Base-by-base conservation (phyloP, 2,329 filamentous ascomycete species). In the Elsinoe necatrix region DNA sequence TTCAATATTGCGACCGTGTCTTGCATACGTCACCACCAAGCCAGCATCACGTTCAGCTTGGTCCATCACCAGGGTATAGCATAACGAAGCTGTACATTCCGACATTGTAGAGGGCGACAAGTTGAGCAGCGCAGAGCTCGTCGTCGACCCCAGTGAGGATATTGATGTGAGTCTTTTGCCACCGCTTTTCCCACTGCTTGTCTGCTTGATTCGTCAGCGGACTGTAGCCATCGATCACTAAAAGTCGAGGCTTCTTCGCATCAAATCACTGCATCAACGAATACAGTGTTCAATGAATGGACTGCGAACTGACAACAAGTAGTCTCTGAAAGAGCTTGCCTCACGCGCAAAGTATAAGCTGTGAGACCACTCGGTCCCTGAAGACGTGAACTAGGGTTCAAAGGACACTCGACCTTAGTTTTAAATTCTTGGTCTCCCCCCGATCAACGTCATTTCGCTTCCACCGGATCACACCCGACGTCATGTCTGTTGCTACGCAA, bases 401-500 rank as follows among this genome's bases (percentile, higher is more conserved):
- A 11, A n/a, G 14, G 9, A 37, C 9, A n/a, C 14, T n/a, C 34
- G 34, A 37, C 34, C 14, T 37, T n/a, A 29, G 27, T 29, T 14
- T 37, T 37, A 12, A 37, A 37, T 37, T n/a, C 34, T 37, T 37
- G 34, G 34, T n/a, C 34, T 12, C 9, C 12, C 14, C 34, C 34
- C 34, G 5, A 6, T 11, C 4, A 29, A 37, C 34, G 34, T 37
- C 34, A 37, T 37, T 45, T 9, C 41, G 14, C 41, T 21, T 42
- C 16, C 20, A 8, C n/a, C 18, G n/a, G n/a, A 9, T 21, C 39
- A 21, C 39, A 20, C 9, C 12, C 11, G 11, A 27, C 31, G 27
- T 47, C 25, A 56, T 48, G 42, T 37, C 42, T 18, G 54, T 45
- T 16, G 54, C 42, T 35, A 45, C 29, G 4, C 29, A 42, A 9